Evolutionary conservation across 345 rosid genomes (phyloP).

Genomic region (Salix dunnii): DNA sequence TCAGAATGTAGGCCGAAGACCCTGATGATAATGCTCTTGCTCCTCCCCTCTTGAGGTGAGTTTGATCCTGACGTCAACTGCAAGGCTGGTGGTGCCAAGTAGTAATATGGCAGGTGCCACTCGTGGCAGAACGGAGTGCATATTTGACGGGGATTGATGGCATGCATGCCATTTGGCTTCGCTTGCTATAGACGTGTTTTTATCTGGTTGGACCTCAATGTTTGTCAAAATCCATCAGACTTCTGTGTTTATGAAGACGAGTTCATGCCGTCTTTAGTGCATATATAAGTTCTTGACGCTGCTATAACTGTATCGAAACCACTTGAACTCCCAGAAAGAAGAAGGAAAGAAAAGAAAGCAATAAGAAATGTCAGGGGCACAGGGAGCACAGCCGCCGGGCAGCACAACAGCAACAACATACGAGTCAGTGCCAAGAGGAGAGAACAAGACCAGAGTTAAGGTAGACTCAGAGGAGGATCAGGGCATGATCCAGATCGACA

Average conservation of each 20-base stretch:
- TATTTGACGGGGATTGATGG: too few species aligned
- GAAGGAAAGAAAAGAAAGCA: background rate
- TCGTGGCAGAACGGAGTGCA: background rate
- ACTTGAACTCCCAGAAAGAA: background rate
- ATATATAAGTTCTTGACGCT: background rate
- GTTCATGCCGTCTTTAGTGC: background rate
- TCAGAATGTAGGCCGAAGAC: too few species aligned
- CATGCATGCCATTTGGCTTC: background rate
- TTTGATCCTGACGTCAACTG: background rate
- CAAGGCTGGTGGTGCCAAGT: background rate
- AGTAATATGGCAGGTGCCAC: background rate
- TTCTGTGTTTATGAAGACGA: background rate
- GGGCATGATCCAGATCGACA: constrained; percentile 39
- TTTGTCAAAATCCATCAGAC: too few species aligned
- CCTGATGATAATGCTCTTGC: background rate
- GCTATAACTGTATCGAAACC: background rate
- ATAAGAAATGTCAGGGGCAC: constrained; percentile 52
- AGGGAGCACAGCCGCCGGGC: constrained; percentile 54
- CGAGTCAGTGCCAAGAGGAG: constrained; percentile 45
- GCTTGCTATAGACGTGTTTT: background rate
- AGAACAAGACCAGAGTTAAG: constrained; percentile 42
- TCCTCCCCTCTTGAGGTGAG: background rate
- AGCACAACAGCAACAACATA: constrained; percentile 46
- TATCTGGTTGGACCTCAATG: too few species aligned
- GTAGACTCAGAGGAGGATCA: constrained; percentile 39